Base-by-base conservation (phyloP, 139 green algal genomes). In the Coelastrella sp. region DNA sequence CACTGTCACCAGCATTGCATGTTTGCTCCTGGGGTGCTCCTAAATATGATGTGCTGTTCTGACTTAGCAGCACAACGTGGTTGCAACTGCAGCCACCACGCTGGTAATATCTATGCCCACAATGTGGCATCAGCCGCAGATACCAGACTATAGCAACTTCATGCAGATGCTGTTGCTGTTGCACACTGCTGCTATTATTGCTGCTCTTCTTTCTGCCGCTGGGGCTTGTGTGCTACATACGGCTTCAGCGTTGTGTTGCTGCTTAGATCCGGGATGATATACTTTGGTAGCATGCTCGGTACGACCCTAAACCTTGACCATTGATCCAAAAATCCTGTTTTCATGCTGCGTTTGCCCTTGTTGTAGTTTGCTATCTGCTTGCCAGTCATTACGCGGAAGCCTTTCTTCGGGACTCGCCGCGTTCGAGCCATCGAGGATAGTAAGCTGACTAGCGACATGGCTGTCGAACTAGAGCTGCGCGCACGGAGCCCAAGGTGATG, bases 301-400 rank as follows among this genome's bases (percentile, higher is more conserved):
- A 91, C 56, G 5, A 81, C 11, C 5, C 47, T 13, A 17, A 91
- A 91, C 20, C 79, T 86, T 65, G 32, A n/a, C 0, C 14, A n/a
- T 3, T 47, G 59, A 10, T 78, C 71, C 47, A 87, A 56, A 16
- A 87, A 78, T 13, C 87, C 87, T 17, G 87, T 76, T 61, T 91
- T 87, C 87, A 91, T 91, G 77, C 20, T 60, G 64, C 86, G 19
- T 64, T 90, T 90, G 60, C 86, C 86, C n/a, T 90, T 90, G 85
- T 90, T 79, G 76, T 80, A 73, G 7, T 85, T 22, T 7, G 14
- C 32, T 7, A 71, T 80, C 32, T 86, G 7, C 64, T 86, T 90
- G 76, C 76, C 64, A 6, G 85, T 83, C 73, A 90, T n/a, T 58
- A 90, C 87, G 56, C 87, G 86, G 78, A 77, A 91, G 65, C 87